Percentiles rank a stretch among this genome's conserved stretches.
phyloP scores from a whole-genome alignment of 768 basidiomycete species.

The Steccherinum ochraceum region DNA sequence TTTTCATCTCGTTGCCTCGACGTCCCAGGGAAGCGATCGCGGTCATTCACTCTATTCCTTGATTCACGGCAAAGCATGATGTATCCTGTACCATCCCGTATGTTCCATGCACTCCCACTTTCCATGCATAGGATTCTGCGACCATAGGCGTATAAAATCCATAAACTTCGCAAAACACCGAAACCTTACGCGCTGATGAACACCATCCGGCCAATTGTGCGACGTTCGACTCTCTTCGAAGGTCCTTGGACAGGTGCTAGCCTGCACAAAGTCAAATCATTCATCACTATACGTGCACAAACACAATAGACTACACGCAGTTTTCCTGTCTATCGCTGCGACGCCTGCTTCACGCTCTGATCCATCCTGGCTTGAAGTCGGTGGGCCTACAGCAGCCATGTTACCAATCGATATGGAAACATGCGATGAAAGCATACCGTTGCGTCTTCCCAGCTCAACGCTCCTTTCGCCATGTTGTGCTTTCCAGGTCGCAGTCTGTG shows the following conservation, averaged over 20 bases:
- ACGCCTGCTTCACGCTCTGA: constrained; percentile 13
- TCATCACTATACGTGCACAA: no score
- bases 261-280: no score
- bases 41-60: background rate
- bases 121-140: constrained; percentile 18
- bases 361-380: constrained; percentile 64
- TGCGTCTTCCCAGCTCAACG: constrained; percentile 74
- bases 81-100: constrained; percentile 11
- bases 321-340: background rate
- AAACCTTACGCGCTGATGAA: background rate
- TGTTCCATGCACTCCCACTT: constrained; percentile 19
- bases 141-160: constrained; percentile 17
- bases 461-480: constrained; percentile 88
- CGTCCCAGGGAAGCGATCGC: background rate
- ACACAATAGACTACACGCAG: no score
- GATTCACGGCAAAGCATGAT: background rate
- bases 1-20: background rate
- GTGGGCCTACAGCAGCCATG: constrained; percentile 44
- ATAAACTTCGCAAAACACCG: constrained; percentile 21
- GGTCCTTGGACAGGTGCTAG: no score
- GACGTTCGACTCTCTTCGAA: no score
- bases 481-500: constrained; percentile 59
- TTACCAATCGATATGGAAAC: background rate
- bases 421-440: constrained; percentile 43
- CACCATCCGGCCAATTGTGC: no score